Percentiles rank a stretch among this genome's conserved stretches.
phyloP scores from a whole-genome alignment of 2,329 filamentous ascomycete genomes.

The Phialophora macrospora region DNA sequence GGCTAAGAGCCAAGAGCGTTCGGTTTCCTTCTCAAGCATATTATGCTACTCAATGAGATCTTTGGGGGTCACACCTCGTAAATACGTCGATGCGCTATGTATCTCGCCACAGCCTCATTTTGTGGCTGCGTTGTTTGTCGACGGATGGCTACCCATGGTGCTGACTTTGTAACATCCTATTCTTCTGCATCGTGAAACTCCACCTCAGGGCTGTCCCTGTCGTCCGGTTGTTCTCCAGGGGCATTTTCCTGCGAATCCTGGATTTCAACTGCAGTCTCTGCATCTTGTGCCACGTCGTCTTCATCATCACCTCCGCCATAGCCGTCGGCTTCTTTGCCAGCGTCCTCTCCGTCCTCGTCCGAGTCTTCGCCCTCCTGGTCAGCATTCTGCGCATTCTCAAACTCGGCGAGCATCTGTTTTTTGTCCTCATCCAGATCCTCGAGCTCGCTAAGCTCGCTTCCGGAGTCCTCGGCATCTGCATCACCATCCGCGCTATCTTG shows the following conservation, averaged over 20 bases:
- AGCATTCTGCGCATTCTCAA: conserved; percentile 56
- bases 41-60: background rate
- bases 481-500: conserved; percentile 71
- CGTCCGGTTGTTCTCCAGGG: background rate
- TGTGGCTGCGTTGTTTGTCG: background rate
- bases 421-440: conserved; percentile 61
- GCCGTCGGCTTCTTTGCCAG: conserved; percentile 36
- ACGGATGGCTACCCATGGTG: background rate
- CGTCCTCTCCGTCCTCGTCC: conserved; percentile 45
- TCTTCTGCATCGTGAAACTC: conserved; percentile 27
- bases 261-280: conserved; percentile 27
- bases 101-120: background rate
- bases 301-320: conserved; percentile 32
- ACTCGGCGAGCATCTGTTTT: conserved; percentile 29
- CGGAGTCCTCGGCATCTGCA: conserved; percentile 55
- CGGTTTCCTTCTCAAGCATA: background rate
- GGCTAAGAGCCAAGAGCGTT: background rate
- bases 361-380: conserved; percentile 40
- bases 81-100: too few species aligned
- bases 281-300: conserved; percentile 17
- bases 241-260: conserved; percentile 29
- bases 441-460: conserved; percentile 34
- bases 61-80: background rate
- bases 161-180: background rate
- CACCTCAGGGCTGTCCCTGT: conserved; percentile 16